Percentiles rank a stretch among this genome's conserved stretches.
Evolutionary conservation across 441 rosid species (phyloP).

Genomic region (Mallotus repandus): DNA sequence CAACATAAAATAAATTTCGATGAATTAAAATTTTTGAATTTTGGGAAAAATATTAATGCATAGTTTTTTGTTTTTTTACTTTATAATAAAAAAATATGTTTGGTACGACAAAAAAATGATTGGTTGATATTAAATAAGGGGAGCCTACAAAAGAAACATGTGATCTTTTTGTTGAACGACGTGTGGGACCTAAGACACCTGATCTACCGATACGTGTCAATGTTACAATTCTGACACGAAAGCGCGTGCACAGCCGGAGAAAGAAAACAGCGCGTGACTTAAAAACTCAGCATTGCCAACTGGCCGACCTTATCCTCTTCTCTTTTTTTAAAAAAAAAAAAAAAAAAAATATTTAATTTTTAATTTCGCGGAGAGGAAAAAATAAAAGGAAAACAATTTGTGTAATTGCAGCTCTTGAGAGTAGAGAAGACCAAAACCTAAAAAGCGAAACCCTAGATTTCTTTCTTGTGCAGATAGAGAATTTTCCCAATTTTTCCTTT

Average conservation of each 20-base stretch:
- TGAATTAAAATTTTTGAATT: too few relatives aligned
- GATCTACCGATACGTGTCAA: background rate
- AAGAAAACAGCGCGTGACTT: conserved; percentile 43
- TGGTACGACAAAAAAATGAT: conserved; percentile 5
- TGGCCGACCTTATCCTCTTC: conserved; percentile 81
- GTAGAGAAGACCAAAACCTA: conserved; percentile 29
- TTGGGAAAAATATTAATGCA: too few relatives aligned
- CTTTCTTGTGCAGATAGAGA: conserved; percentile 19
- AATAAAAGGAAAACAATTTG: background rate
- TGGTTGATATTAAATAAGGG: conserved; percentile 3
- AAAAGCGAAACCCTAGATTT: conserved; percentile 50
- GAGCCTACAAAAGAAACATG: background rate
- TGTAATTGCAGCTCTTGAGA: conserved; percentile 26
- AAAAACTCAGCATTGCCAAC: conserved; percentile 43
- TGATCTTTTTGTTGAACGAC: conserved; percentile 6
- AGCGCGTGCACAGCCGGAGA: background rate
- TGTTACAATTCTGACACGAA: conserved; percentile 20
- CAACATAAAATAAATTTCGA: too few relatives aligned
- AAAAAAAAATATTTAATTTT: too few relatives aligned
- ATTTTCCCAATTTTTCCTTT: background rate
- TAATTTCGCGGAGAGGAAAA: background rate
- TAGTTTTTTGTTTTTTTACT: too few relatives aligned
- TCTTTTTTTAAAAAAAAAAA: background rate
- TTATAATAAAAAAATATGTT: too few relatives aligned
- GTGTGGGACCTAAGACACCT: background rate